A percentile compares a stretch with the other conserved stretches of the same genome.
Evolutionary conservation across 805 yeast genomes (phyloP).

Genomic region (Barnettozyma pratensis): DNA sequence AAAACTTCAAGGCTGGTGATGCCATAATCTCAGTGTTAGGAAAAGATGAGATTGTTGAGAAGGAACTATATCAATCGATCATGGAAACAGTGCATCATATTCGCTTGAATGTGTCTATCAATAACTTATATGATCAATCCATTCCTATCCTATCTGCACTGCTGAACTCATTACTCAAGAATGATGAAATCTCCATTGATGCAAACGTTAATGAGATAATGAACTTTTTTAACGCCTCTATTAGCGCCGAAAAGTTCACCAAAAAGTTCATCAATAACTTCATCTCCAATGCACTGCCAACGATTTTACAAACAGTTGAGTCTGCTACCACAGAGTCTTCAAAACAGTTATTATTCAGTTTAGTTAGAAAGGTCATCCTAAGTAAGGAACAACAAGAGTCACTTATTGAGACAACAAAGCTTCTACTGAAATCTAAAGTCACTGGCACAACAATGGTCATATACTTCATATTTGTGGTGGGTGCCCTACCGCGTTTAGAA

Average conservation of each 20-base stretch:
- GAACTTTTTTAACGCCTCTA: conserved; percentile 12
- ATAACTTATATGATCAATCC: conserved; percentile 14
- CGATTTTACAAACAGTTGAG: conserved; percentile 7
- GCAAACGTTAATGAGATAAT: conserved; percentile 6
- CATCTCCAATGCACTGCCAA: conserved; percentile 17
- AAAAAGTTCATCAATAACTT: conserved; percentile 16
- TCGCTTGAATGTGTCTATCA: conserved; percentile 13
- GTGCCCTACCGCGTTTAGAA: conserved; percentile 26
- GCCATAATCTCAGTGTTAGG: conserved; percentile 25
- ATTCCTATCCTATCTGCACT: conserved; percentile 14
- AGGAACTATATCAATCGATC: conserved; percentile 3
- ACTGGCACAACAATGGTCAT: conserved; percentile 21
- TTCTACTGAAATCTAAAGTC: conserved; percentile 23
- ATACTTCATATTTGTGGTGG: conserved; percentile 28
- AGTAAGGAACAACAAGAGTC: conserved; percentile 19
- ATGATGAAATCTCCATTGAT: not conserved
- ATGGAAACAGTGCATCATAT: conserved; percentile 11
- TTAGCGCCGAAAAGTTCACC: conserved; percentile 14
- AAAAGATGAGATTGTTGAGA: not conserved
- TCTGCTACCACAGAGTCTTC: not conserved
- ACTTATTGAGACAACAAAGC: conserved; percentile 28
- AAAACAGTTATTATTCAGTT: conserved; percentile 4
- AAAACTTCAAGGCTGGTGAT: conserved; percentile 38
- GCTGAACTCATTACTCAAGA: conserved; percentile 11
- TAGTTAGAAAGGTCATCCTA: conserved; percentile 27